Evolutionary conservation across 2,329 filamentous ascomycete genomes (phyloP), one percentile per base, ranked within the genome.

Genomic region (Massarina eburnea): DNA sequence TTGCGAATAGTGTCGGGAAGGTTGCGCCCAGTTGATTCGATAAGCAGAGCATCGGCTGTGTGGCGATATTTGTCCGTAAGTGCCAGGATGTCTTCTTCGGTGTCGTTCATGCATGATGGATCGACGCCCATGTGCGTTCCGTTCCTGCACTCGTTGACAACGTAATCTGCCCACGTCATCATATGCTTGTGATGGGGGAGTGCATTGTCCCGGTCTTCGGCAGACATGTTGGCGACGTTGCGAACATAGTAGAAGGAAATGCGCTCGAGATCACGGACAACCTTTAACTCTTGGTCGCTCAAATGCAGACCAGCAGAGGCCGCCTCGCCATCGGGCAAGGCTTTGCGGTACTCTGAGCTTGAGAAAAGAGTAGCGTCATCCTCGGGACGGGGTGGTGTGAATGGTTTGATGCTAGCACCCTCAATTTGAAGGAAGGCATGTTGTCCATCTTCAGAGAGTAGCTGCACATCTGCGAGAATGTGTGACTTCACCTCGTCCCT

Each of bases 361-460:
- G 47, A 32, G 37, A 51, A 55, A 5, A 55, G 30, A 2, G 29
- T 24, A 18, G 18, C 26, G 22, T 56, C 53, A 39, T 54, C 46
- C 3, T 37, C 45, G 5, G 41, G 41, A 12, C 38, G 41, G 15
- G 39, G 36, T 7, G 32, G 37, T 10, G 51, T 35, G 27, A 56
- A 46, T 7, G 53, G 50, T 18, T 37, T 47, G 15, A 54, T 15
- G 14, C 35, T 29, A 2, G 52, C 19, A 30, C 22, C 46, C 24
- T 56, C 51, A n/a, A 56, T 42, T 36, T 53, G 47, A 18, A 55
- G 34, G 32, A 43, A 52, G 21, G 27, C 26, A 17, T 49, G 33
- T 6, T 46, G 39, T 8, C 38, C 39, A 2, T 38, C 32, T 32
- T 35, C 51, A 8, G 27, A 20, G 34, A 53, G 41, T 7, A 40